A percentile compares a stretch with the other conserved stretches of the same genome.
These are phyloP conservation scores for Physocladia obscura DNA, from an alignment of 192 early-diverging fungal species.

Conservation along the genomic window DNA sequence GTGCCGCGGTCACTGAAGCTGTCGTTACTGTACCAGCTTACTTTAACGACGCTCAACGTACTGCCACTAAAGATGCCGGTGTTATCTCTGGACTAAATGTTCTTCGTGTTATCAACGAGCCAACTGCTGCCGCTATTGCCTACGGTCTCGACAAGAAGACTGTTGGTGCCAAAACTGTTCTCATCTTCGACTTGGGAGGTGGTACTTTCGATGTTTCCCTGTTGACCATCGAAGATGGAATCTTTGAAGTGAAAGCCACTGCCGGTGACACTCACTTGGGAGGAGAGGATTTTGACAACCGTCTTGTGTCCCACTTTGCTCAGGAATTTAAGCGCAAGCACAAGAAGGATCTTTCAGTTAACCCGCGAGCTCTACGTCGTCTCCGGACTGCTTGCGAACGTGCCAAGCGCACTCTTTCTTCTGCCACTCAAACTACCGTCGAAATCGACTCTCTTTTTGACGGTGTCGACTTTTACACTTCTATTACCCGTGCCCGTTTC, in stretches of 20 bases:
- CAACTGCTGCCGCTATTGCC: conserved; percentile 97
- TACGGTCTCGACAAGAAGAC: conserved; percentile 98
- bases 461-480: conserved; percentile 97
- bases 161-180: conserved; percentile 82
- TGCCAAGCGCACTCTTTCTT: conserved; percentile 95
- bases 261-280: conserved; percentile 98
- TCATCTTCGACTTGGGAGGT: conserved; percentile 97
- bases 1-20: conserved; percentile 81
- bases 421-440: conserved; percentile 89
- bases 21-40: too few relatives aligned
- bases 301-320: conserved; percentile 90
- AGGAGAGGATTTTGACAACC: conserved; percentile 99
- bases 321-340: conserved; percentile 98
- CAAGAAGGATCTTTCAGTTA: conserved; percentile 90
- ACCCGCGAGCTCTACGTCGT: conserved; percentile 92
- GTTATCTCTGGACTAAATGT: conserved; percentile 94
- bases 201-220: conserved; percentile 98
- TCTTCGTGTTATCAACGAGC: too few relatives aligned
- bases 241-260: conserved; percentile 98
- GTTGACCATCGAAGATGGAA: conserved; percentile 93
- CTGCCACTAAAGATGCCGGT: conserved; percentile 99
- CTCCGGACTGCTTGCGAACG: conserved; percentile 96
- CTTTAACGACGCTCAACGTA: conserved; percentile 99
- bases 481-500: conserved; percentile 97
- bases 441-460: conserved; percentile 97